phyloP scores from a whole-genome alignment of 2,329 filamentous ascomycete species.

The Esteya vermicola region DNA sequence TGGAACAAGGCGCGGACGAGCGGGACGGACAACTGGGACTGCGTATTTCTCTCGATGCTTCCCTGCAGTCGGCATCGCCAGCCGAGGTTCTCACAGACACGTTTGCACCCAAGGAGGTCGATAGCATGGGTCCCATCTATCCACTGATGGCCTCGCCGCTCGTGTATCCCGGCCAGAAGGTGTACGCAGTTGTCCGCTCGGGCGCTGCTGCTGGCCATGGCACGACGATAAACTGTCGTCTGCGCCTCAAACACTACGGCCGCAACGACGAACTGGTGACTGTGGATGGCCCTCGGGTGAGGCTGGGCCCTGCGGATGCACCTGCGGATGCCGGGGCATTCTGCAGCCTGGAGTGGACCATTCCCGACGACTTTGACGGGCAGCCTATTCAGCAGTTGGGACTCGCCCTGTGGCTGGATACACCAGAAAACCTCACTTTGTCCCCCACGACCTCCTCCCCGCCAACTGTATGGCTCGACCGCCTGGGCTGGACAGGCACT shows the following conservation, averaged over 20 bases:
- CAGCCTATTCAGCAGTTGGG: conserved; percentile 16
- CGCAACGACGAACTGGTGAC: conserved; percentile 3
- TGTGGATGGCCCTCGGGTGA: conserved; percentile 1
- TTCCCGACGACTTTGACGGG: conserved; percentile 12
- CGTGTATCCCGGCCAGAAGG: conserved; percentile 15
- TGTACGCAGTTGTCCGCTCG: conserved; percentile 8
- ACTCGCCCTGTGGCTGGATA: conserved; percentile 2
- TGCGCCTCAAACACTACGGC: conserved; percentile 9
- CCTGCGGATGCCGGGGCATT: conserved; percentile 3
- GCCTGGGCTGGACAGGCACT: conserved; percentile 11
- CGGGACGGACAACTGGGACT: conserved; percentile 1
- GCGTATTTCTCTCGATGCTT: background rate
- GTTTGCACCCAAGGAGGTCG: conserved; percentile 13
- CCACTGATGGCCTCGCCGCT: conserved; percentile 15
- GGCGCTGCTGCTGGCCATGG: no score
- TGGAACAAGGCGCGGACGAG: conserved; percentile 6
- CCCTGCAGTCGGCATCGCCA: background rate
- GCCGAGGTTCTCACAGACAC: conserved; percentile 14
- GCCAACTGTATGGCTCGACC: conserved; percentile 11
- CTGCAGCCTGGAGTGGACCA: conserved; percentile 11
- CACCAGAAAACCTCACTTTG: conserved; percentile 3
- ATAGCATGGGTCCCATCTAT: conserved; percentile 10
- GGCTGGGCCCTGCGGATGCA: conserved; percentile 2
- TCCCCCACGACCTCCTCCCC: no score
- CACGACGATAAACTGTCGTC: conserved; percentile 1